phyloP scores from a whole-genome alignment of 2,329 filamentous ascomycete species.

The Xylariaceae sp. region DNA sequence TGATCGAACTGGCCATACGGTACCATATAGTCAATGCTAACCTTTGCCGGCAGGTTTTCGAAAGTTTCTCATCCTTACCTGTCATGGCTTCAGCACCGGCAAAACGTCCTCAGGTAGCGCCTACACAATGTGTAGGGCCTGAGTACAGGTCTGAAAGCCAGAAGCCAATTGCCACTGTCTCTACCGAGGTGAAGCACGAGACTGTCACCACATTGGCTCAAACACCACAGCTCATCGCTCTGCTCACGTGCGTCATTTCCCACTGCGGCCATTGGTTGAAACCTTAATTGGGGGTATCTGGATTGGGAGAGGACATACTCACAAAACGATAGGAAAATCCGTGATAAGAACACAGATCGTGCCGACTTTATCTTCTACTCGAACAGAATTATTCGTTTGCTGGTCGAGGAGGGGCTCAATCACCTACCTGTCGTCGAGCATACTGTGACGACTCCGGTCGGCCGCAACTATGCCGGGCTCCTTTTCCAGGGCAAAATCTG shows the following conservation, averaged over 20 bases:
- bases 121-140: slow-evolving; percentile 71
- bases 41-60: no score
- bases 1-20: no score
- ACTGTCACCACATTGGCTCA: slow-evolving; percentile 90
- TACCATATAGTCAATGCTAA: no score
- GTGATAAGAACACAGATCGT: slow-evolving; percentile 82
- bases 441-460: slow-evolving; percentile 86
- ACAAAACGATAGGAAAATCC: slow-evolving; percentile 73
- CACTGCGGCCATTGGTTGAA: slow-evolving; percentile 6
- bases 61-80: slow-evolving; percentile 18
- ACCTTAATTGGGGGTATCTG: no score
- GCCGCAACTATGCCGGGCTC: slow-evolving; percentile 82
- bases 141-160: slow-evolving; percentile 72
- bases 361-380: slow-evolving; percentile 99
- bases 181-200: slow-evolving; percentile 73
- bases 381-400: slow-evolving; percentile 92
- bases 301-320: background rate
- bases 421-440: slow-evolving; percentile 90
- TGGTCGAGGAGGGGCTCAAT: slow-evolving; percentile 96
- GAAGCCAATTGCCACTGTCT: slow-evolving; percentile 86
- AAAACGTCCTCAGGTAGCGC: slow-evolving; percentile 33
- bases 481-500: slow-evolving; percentile 98
- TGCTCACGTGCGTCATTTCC: slow-evolving; percentile 78
- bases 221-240: slow-evolving; percentile 93
- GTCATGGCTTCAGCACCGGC: slow-evolving; percentile 37